Conservation (phyloP, 2,329 filamentous ascomycete genomes). For the Paramyrothecium roridum region DNA sequence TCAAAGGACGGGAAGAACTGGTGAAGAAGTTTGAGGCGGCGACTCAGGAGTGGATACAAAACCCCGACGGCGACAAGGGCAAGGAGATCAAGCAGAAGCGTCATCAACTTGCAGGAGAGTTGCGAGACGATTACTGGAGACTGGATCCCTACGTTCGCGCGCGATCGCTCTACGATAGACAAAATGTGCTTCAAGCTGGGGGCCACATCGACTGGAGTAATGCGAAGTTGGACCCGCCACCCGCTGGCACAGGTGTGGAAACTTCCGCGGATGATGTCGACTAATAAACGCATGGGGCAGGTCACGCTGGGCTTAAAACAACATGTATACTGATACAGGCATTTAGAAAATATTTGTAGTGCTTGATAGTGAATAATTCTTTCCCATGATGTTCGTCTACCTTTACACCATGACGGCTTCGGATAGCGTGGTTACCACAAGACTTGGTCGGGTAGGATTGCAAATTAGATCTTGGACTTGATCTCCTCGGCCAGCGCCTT, state of each 20-base stretch:
- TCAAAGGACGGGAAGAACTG: conserved; percentile 61
- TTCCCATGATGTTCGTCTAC: neutral
- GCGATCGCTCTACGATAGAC: conserved; percentile 79
- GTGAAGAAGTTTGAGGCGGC: conserved; percentile 70
- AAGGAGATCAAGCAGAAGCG: conserved; percentile 54
- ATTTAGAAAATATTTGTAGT: neutral
- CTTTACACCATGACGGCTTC: too few relatives aligned
- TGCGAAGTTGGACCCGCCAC: conserved; percentile 13
- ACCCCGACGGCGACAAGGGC: conserved; percentile 36
- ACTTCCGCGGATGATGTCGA: conserved; percentile 45
- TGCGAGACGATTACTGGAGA: conserved; percentile 80
- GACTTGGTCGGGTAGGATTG: neutral
- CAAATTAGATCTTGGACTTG: conserved; percentile 77
- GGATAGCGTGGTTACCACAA: neutral
- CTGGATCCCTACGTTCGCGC: conserved; percentile 86
- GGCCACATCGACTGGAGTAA: conserved; percentile 73
- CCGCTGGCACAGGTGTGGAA: conserved; percentile 17
- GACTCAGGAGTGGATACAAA: conserved; percentile 71
- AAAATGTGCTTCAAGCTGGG: conserved; percentile 63
- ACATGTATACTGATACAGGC: conserved; percentile 5
- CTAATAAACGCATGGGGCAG: conserved; percentile 18
- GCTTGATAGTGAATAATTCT: neutral
- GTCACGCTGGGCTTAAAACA: neutral
- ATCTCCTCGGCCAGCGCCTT: conserved; percentile 79
- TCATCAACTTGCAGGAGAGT: conserved; percentile 55